phyloP scores from a whole-genome alignment of 106 monocot species.

The Dendrobium chrysotoxum region DNA sequence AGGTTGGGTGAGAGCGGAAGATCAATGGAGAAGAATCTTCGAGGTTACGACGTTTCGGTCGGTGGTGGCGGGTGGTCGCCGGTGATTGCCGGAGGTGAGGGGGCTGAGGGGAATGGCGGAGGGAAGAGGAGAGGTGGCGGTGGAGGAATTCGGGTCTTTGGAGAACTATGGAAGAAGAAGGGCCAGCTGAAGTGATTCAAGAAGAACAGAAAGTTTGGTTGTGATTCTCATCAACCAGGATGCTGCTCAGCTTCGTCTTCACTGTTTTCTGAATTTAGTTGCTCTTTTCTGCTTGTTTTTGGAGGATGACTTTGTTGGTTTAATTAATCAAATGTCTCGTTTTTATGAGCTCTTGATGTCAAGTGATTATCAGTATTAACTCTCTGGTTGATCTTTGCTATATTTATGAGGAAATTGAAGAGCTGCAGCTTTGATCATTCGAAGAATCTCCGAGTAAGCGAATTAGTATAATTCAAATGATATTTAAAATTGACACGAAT shows the following conservation, averaged over 20 bases:
- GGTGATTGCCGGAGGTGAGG: constrained; percentile 21
- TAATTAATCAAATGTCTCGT: neutral
- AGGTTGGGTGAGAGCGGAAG: constrained; percentile 35
- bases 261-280: neutral
- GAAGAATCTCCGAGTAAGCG: too few relatives aligned
- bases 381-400: too few relatives aligned
- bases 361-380: too few relatives aligned
- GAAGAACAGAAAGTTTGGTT: neutral
- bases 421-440: too few relatives aligned
- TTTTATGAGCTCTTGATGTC: neutral
- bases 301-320: neutral
- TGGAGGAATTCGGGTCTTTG: constrained; percentile 57
- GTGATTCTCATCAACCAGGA: constrained; percentile 7
- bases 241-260: neutral
- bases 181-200: constrained; percentile 22
- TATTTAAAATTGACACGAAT: too few relatives aligned
- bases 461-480: too few relatives aligned
- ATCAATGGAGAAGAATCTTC: constrained; percentile 55
- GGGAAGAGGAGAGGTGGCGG: constrained; percentile 39
- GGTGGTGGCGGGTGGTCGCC: constrained; percentile 27
- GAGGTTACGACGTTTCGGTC: neutral
- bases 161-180: constrained; percentile 92
- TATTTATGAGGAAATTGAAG: too few relatives aligned
- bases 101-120: neutral
- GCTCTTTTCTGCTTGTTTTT: neutral